These are phyloP conservation scores for Mortierella sp. DNA, from an alignment of 371 early-diverging fungal species.

Conservation along the genomic window DNA sequence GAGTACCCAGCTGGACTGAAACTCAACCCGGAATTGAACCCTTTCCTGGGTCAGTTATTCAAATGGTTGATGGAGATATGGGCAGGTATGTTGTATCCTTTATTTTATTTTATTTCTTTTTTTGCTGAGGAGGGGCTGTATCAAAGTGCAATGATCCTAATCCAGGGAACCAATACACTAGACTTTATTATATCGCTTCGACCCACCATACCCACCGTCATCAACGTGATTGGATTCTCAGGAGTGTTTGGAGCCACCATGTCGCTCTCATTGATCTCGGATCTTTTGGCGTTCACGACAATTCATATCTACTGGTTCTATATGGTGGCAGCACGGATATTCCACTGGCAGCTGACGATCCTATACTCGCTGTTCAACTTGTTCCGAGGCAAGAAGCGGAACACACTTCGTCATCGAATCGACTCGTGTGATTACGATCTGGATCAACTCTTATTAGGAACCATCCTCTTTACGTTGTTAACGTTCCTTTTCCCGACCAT, in stretches of 20 bases:
- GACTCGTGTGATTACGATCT: conserved; percentile 94
- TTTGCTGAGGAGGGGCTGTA: too few species aligned
- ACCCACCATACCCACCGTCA: conserved; percentile 71
- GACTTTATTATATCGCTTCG: conserved; percentile 65
- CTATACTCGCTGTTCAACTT: conserved; percentile 89
- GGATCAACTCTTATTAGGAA: conserved; percentile 94
- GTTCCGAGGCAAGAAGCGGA: conserved; percentile 92
- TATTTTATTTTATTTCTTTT: too few species aligned
- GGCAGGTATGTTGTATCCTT: conserved; percentile 65
- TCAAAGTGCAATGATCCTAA: too few species aligned
- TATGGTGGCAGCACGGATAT: conserved; percentile 90
- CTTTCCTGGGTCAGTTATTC: conserved; percentile 93
- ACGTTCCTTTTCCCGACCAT: conserved; percentile 96
- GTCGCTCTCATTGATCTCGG: conserved; percentile 83
- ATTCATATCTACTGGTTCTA: conserved; percentile 95
- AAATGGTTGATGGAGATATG: conserved; percentile 91
- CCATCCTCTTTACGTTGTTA: conserved; percentile 92
- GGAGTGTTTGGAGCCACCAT: conserved; percentile 90
- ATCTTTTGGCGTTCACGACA: conserved; percentile 84
- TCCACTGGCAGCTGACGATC: conserved; percentile 89
- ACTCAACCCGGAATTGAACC: conserved; percentile 88
- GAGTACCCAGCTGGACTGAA: conserved; percentile 97
- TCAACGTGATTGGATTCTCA: conserved; percentile 78
- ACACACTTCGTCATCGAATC: conserved; percentile 90
- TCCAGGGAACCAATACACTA: conserved; percentile 19